These are phyloP conservation scores for Patellifolia procumbens DNA, from an alignment of 179 eudicot species.

Conservation along the genomic window DNA sequence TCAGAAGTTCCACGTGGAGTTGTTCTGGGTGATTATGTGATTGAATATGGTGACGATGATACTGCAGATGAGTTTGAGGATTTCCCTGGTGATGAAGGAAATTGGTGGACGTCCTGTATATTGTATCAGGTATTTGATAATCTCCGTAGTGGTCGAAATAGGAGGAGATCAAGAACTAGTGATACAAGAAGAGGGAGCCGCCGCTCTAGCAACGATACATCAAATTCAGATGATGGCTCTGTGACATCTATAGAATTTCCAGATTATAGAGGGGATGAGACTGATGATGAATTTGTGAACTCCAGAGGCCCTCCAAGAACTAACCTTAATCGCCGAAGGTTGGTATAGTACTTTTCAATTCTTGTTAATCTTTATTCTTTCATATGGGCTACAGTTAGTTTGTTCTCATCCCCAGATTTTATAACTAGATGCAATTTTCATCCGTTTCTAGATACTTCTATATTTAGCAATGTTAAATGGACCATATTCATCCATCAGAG, in stretches of 20 bases:
- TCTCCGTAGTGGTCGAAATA: constrained; percentile 71
- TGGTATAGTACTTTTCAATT: constrained; percentile 31
- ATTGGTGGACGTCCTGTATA: constrained; percentile 98
- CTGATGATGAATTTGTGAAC: constrained; percentile 61
- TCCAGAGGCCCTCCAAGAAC: constrained; percentile 49
- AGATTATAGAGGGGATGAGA: constrained; percentile 67
- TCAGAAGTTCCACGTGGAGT: constrained; percentile 93
- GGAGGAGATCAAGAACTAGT: constrained; percentile 71
- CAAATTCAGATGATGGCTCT: constrained; percentile 92
- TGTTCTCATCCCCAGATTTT: constrained; percentile 1
- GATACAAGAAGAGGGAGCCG: constrained; percentile 69
- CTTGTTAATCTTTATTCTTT: background rate
- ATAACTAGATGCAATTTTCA: background rate
- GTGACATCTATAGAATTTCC: constrained; percentile 71
- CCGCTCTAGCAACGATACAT: constrained; percentile 59
- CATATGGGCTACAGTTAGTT: background rate
- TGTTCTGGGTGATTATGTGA: constrained; percentile 95
- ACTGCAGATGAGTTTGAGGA: constrained; percentile 83
- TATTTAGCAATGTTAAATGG: background rate
- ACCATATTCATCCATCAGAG: background rate
- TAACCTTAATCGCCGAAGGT: constrained; percentile 60
- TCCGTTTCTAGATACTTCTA: background rate
- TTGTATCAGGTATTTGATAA: constrained; percentile 90
- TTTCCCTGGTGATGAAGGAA: constrained; percentile 79
- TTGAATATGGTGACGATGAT: constrained; percentile 93